Conservation (phyloP, 208 protist species). For the Trypanosoma brucei region DNA sequence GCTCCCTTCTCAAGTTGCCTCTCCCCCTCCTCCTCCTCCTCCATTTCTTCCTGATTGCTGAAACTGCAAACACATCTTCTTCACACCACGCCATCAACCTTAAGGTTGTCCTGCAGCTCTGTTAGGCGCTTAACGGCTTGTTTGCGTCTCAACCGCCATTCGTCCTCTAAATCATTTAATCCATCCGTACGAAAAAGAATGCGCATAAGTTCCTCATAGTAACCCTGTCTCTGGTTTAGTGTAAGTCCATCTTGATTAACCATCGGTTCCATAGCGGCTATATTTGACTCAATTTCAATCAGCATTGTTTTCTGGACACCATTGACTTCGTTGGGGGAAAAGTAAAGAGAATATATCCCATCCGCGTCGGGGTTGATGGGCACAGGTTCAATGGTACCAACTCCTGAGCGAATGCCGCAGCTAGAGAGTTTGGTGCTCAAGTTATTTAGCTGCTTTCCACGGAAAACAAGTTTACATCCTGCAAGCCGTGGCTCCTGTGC, state of each 20-base stretch:
- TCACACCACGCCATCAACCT: conserved; percentile 19
- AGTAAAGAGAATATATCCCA: conserved; percentile 34
- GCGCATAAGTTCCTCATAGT: conserved; percentile 84
- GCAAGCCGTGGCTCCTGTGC: conserved; percentile 25
- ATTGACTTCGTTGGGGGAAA: conserved; percentile 44
- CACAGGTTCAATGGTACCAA: not conserved
- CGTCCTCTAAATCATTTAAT: conserved; percentile 56
- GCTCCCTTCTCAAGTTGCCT: not conserved
- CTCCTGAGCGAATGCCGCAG: conserved; percentile 41
- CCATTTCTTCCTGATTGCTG: not conserved
- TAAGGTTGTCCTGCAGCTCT: conserved; percentile 54
- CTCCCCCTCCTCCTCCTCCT: not conserved
- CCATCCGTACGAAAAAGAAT: conserved; percentile 73
- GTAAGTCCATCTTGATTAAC: conserved; percentile 23
- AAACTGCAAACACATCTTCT: not conserved
- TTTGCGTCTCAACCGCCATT: conserved; percentile 52
- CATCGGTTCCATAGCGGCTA: conserved; percentile 27
- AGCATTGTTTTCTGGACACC: conserved; percentile 55
- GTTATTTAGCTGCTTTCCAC: conserved; percentile 46
- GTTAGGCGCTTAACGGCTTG: conserved; percentile 55
- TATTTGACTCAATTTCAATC: conserved; percentile 57
- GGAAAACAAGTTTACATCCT: conserved; percentile 47
- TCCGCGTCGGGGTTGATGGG: conserved; percentile 6
- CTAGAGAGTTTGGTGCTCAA: conserved; percentile 41
- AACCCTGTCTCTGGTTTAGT: conserved; percentile 47